Evolutionary conservation across 169 alveolate genomes (phyloP).

Genomic region (Cryptosporidium parvum): DNA sequence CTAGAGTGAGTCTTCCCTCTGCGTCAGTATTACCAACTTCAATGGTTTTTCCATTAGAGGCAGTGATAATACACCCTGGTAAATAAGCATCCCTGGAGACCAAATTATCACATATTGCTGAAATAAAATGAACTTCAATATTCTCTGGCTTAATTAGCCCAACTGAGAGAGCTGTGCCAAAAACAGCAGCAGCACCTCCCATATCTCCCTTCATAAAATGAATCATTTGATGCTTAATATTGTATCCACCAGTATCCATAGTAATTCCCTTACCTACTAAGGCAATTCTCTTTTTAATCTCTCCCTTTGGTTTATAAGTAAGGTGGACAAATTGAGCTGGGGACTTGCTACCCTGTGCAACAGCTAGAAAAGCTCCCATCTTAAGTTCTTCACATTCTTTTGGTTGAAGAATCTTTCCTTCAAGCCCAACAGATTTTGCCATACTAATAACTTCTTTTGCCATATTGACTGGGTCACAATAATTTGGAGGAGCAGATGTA

Average conservation of each 20-base stretch:
- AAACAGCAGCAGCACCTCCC: conserved; percentile 88
- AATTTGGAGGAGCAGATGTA: conserved; percentile 87
- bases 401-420: conserved; percentile 81
- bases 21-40: conserved; percentile 97
- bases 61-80: conserved; percentile 93
- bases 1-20: conserved; percentile 96
- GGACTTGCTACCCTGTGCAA: conserved; percentile 89
- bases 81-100: conserved; percentile 89
- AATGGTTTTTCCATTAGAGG: conserved; percentile 94
- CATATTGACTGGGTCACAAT: conserved; percentile 85
- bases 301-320: conserved; percentile 82
- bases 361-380: conserved; percentile 91
- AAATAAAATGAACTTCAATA: conserved; percentile 88
- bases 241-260: conserved; percentile 94
- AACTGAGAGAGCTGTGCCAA: conserved; percentile 88
- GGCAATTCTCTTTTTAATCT: conserved; percentile 83
- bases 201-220: conserved; percentile 78
- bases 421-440: conserved; percentile 83
- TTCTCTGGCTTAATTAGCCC: conserved; percentile 86
- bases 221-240: conserved; percentile 83
- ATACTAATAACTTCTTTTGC: conserved; percentile 81
- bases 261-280: conserved; percentile 95
- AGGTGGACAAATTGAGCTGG: conserved; percentile 90
- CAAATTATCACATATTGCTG: conserved; percentile 93
- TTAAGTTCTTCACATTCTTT: conserved; percentile 85